phyloP scores from a whole-genome alignment of 441 rosid species.

The Gossypium lobatum region DNA sequence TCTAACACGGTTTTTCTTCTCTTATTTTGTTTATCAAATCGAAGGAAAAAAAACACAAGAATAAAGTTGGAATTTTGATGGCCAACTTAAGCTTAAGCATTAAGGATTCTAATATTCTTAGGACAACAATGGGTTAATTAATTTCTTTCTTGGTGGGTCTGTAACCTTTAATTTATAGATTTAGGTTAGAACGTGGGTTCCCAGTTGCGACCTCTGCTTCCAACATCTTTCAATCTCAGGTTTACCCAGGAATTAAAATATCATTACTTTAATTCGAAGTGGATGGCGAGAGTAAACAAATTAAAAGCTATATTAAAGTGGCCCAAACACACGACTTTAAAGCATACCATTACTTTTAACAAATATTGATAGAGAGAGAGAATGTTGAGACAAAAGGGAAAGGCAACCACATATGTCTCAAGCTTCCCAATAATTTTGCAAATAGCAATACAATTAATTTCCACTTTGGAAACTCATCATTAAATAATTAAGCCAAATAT shows the following conservation, averaged over 20 bases:
- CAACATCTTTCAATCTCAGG: constrained; percentile 8
- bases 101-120: not conserved
- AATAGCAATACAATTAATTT: not conserved
- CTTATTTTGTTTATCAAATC: not conserved
- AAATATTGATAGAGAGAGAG: not conserved
- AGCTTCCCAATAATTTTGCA: not conserved
- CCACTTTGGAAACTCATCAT: not conserved
- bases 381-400: constrained; percentile 1
- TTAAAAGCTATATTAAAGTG: not conserved
- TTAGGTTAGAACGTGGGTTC: not conserved
- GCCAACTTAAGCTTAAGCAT: not conserved
- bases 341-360: not conserved
- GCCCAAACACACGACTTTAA: not conserved
- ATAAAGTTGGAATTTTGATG: not conserved
- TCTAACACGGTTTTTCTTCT: not conserved
- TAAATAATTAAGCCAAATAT: not conserved
- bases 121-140: not conserved
- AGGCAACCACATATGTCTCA: not conserved
- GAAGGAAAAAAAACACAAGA: not conserved
- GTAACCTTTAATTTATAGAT: not conserved
- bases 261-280: not conserved
- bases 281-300: not conserved
- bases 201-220: not conserved
- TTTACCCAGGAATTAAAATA: not conserved
- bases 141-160: not conserved